Percentiles rank a stretch among this genome's conserved stretches.
Conservation (phyloP, 2,329 filamentous ascomycete genomes). For the Cercospora citrullina region DNA sequence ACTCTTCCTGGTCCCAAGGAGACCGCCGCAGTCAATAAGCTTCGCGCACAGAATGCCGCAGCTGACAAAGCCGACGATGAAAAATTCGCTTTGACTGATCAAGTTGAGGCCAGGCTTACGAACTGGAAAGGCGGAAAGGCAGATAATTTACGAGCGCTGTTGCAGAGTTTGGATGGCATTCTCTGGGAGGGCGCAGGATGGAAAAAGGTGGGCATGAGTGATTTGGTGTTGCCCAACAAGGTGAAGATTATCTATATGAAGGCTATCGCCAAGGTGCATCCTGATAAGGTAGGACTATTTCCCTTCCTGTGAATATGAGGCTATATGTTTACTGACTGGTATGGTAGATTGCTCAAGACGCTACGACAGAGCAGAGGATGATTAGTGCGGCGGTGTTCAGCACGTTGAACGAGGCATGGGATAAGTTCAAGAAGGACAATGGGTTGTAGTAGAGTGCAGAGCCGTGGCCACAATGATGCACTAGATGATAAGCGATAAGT, state of each 20-base stretch:
- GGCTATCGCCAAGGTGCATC: constrained; percentile 97
- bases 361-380: constrained; percentile 68
- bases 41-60: constrained; percentile 81
- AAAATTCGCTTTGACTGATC: constrained; percentile 83
- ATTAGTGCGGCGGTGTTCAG: constrained; percentile 66
- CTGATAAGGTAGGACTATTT: constrained; percentile 79
- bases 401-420: constrained; percentile 67
- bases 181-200: constrained; percentile 90
- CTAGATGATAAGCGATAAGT: not conserved
- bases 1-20: constrained; percentile 41
- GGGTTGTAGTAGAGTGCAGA: constrained; percentile 45
- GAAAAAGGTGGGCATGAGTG: constrained; percentile 95
- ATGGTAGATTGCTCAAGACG: constrained; percentile 58
- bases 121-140: constrained; percentile 88
- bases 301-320: not conserved
- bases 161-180: constrained; percentile 83
- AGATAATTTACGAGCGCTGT: constrained; percentile 83
- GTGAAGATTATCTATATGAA: constrained; percentile 99
- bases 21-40: constrained; percentile 72
- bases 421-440: constrained; percentile 67
- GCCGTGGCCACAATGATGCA: not conserved
- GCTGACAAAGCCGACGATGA: constrained; percentile 88
- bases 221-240: constrained; percentile 87
- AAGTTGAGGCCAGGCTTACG: constrained; percentile 75
- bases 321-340: not conserved